These are phyloP conservation scores for Apiotrichum porosum DNA, from an alignment of 1,284 basidiomycete species.

Conservation along the genomic window DNA sequence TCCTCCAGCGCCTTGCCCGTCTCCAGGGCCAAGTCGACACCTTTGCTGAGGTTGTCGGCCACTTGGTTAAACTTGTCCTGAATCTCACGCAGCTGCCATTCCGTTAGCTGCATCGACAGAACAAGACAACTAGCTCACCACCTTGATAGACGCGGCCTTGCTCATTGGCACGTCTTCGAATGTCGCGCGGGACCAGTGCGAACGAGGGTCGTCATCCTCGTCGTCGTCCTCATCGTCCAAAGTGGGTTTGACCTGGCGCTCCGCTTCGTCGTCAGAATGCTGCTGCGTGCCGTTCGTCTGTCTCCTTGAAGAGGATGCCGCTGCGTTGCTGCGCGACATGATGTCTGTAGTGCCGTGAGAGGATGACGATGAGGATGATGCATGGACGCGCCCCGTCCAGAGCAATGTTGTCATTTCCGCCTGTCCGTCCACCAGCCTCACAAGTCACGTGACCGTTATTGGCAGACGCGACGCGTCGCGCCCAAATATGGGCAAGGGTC, in stretches of 20 bases:
- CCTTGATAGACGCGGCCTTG: too few relatives aligned
- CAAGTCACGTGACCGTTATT: conserved; percentile 10
- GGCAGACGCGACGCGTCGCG: conserved; percentile 7
- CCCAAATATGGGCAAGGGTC: too few relatives aligned
- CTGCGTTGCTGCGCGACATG: conserved; percentile 5
- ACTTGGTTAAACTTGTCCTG: conserved; percentile 7
- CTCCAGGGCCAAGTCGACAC: background rate
- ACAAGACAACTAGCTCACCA: too few relatives aligned
- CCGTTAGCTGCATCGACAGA: too few relatives aligned
- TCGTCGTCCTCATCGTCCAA: conserved; percentile 9
- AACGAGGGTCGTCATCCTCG: conserved; percentile 5
- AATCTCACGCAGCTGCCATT: conserved; percentile 9
- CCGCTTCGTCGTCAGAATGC: background rate
- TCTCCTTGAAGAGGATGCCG: conserved; percentile 3
- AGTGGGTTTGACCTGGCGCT: conserved; percentile 42
- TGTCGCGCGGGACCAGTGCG: conserved; percentile 26
- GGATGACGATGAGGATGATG: too few relatives aligned
- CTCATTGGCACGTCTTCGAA: conserved; percentile 18
- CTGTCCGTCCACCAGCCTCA: too few relatives aligned
- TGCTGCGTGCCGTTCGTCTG: background rate
- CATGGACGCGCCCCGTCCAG: too few relatives aligned
- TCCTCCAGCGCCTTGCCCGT: conserved; percentile 26
- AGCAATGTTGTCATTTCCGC: background rate
- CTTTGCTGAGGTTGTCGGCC: conserved; percentile 4
- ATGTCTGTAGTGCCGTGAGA: too few relatives aligned